Base-by-base conservation (phyloP, 1,284 basidiomycete species). In the Puccinia triticina region DNA sequence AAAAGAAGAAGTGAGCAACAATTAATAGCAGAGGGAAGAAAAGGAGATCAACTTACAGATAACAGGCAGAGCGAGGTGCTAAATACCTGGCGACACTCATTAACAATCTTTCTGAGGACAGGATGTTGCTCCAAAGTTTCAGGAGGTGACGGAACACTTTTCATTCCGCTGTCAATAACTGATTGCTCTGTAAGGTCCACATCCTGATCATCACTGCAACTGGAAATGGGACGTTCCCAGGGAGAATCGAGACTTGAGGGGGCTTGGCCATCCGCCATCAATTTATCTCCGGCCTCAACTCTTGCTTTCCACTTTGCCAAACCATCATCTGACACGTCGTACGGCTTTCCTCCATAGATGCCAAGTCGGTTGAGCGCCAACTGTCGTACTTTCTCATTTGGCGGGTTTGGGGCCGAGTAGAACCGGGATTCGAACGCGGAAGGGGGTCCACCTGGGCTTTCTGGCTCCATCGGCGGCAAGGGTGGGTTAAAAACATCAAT, bases 101-200 rank as follows among this genome's bases (percentile, higher is more conserved):
- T 78, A 59, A 86, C 85, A 77, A 86, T 85, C 34, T 82, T 83
- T 14, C 84, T 80, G 83, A 86, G 85, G 43, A 82, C 53, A 8
- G 81, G 81, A 64, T 82, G 81, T 32, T 82, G 81, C 23, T 82
- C 81, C 53, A 82, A 61, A 43, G 74, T 77, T 55, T 77, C 81
- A 29, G 81, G 81, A 1, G 55, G 32, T 50, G 46, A n/a, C 3
- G n/a, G 46, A n/a, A 16, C 23, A 18, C 34, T 26, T n/a, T 61
- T 55, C 11, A 16, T 21, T 43, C 53, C 72, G 26, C 53, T 34
- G 14, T 32, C 37, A 53, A 23, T 18, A 16, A 37, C 66, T 29
- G 43, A 48, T 69, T 69, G 2, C 43, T 48, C n/a, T 4, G n/a
- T 48, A 69, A 69, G 23, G 3, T 67, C n/a, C 10, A 67, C 40